Evolutionary conservation across 805 yeast species (phyloP), one percentile per base, ranked within the genome.

Genomic region (Starmerella vaccinii): DNA sequence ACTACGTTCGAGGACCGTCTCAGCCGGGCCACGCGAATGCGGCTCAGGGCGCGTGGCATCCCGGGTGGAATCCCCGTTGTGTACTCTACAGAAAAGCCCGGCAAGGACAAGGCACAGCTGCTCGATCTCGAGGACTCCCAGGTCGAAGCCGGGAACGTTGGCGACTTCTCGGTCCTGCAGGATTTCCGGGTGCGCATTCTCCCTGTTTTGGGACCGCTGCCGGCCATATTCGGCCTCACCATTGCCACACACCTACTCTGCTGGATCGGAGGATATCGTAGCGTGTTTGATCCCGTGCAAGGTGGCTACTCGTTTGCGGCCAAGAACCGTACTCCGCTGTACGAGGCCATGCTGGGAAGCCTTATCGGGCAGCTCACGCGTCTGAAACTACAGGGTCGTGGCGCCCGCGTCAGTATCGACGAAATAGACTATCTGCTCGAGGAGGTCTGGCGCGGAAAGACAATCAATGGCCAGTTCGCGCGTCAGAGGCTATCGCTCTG

Each of bases 201-300:
- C 50, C 99, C 99, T 0, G 99, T 92, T 0, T 69, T 92, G 56
- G 97, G 98, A 3, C 86, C 98, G 0, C 80, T 92, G 82, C 99
- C 99, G 1, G 97, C 92, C 9, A 82, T 90, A 68, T 92, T 92
- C 70, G 99, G 97, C 1, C 73, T 92, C 44, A 78, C 95, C 0
- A 76, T 90, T 50, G 94, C 95, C 2, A 83, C 96, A 0, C 81
- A 85, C 68, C 71, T 92, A 21, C 67, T 92, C 32, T 84, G 95
- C 1, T 68, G 75, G 3, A 79, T 87, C 8, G 80, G 95, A 1
- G 96, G 92, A 1, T 92, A 92, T 64, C 92, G 94, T 22, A 52
- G 57, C 16, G 67, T 65, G 1, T 63, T 61, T 41, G 71, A 67
- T 30, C 70, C 72, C 5, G 59, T 65, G 9, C 65, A 59, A 37